Evolutionary conservation across 2,329 filamentous ascomycete genomes (phyloP), one percentile per base, ranked within the genome.

Genomic region (Neonectria hederae): DNA sequence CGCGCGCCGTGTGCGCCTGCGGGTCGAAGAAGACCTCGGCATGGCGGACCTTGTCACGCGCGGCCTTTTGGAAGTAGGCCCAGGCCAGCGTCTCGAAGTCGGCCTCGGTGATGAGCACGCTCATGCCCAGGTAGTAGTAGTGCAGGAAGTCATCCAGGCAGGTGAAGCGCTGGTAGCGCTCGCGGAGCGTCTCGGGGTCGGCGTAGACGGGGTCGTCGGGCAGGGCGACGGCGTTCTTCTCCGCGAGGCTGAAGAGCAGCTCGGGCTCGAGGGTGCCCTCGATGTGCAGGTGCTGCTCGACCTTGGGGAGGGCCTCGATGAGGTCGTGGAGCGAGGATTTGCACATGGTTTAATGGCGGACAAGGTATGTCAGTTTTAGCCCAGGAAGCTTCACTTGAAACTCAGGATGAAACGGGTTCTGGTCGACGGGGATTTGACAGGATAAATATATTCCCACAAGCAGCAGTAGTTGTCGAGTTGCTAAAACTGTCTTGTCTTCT

Each of bases 1-100:
- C 89, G 19, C 91, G 85, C 13, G 79, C 80, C 5, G 87, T 85
- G 76, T 94, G 92, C 1, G 90, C 90, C 77, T 94, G 91, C 2
- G 92, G 91, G 76, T 94, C 92, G 79, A 94, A 94, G 80, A 93
- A 94, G 68, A 93, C 84, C 77, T 94, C 92, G 14, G 90, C 90
- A 74, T 94, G 91, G 53, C 86, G 83, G 2, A 94, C 88, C 40
- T 87, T 87, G 66, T 93, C 88, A 2, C 79, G 79, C 32, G 87
- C 83, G 2, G 90, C 91, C 62, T 84, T 86, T 32, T 82, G 74
- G 76, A 94, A 91, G 79, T 94, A 94, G 66, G 86, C 85, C 82
- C 87, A 91, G 5, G 90, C 90, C 11, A 95, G 83, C 57, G 86
- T 86, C 75, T 92, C 89, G 72, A 92, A 94, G 78, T 94, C 92